Conservation (phyloP, 1,284 basidiomycete species). For the Boletus chippewaensis region DNA sequence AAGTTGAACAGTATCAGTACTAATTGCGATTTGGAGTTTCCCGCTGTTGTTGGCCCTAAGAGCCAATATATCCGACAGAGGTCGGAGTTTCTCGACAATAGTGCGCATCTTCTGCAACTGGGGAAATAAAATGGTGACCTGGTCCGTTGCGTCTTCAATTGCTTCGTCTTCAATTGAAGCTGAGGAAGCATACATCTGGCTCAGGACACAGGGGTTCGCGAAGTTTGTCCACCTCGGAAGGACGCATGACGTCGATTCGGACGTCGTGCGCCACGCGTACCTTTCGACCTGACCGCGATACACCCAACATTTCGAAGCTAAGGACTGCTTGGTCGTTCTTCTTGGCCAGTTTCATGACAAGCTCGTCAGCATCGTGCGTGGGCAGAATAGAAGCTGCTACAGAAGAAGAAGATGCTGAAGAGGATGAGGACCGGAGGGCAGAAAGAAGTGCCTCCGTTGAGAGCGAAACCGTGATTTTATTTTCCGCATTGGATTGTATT, state of each 20-base stretch:
- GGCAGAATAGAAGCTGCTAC: constrained; percentile 28
- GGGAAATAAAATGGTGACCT: constrained; percentile 83
- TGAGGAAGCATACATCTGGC: constrained; percentile 57
- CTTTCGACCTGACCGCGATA: constrained; percentile 47
- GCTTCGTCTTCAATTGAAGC: background rate
- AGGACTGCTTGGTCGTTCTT: constrained; percentile 71
- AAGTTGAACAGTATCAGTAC: constrained; percentile 65
- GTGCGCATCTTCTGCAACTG: constrained; percentile 72
- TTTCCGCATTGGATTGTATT: constrained; percentile 81
- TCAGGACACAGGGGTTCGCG: constrained; percentile 83
- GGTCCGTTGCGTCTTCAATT: constrained; percentile 6
- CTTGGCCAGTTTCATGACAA: constrained; percentile 79
- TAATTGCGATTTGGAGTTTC: constrained; percentile 60
- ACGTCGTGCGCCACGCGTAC: constrained; percentile 68
- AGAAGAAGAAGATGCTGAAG: constrained; percentile 36
- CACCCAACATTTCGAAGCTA: constrained; percentile 62
- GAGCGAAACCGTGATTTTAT: constrained; percentile 73
- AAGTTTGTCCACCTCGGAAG: constrained; percentile 64
- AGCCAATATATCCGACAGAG: constrained; percentile 71
- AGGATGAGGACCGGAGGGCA: constrained; percentile 60
- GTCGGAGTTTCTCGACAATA: constrained; percentile 68
- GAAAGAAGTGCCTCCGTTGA: constrained; percentile 70
- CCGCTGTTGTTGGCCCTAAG: constrained; percentile 65
- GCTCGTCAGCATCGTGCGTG: constrained; percentile 51
- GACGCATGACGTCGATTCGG: constrained; percentile 69